Evolutionary conservation across 192 early-diverging fungal genomes (phyloP).

Genomic region (Helicostylum pulchrum): DNA sequence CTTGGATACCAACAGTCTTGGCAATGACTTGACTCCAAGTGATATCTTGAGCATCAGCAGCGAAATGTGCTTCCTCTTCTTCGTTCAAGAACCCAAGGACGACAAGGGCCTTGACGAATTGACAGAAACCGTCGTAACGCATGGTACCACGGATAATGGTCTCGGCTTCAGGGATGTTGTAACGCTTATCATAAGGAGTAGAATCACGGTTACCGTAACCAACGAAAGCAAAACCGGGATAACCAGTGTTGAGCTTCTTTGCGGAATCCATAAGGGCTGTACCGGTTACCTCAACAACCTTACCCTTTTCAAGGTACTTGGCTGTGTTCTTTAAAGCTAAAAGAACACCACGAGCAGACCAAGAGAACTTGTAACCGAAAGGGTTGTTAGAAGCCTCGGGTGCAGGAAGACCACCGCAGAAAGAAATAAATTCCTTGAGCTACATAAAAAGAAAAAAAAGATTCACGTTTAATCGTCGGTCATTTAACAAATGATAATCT

Average conservation of each 20-base stretch:
- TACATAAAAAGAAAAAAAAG: slow-evolving; percentile 16
- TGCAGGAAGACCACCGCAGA: slow-evolving; percentile 97
- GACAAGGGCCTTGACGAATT: slow-evolving; percentile 93
- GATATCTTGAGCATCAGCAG: slow-evolving; percentile 51
- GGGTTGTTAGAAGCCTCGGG: slow-evolving; percentile 97
- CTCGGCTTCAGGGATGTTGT: slow-evolving; percentile 90
- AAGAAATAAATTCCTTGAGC: slow-evolving; percentile 85
- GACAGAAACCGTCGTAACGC: slow-evolving; percentile 95
- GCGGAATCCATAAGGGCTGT: slow-evolving; percentile 88
- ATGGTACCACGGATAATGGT: slow-evolving; percentile 94
- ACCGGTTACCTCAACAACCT: slow-evolving; percentile 80
- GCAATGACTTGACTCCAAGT: slow-evolving; percentile 78
- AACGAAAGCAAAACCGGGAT: slow-evolving; percentile 93
- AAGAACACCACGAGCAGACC: slow-evolving; percentile 97
- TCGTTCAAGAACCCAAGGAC: slow-evolving; percentile 91
- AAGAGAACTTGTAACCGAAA: slow-evolving; percentile 99
- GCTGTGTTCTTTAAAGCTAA: slow-evolving; percentile 94
- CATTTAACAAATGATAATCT: background rate
- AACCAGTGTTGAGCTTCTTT: slow-evolving; percentile 84
- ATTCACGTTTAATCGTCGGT: background rate
- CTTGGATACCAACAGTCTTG: slow-evolving; percentile 45
- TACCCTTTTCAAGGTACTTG: slow-evolving; percentile 85
- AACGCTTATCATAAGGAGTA: slow-evolving; percentile 87
- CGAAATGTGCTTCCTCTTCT: slow-evolving; percentile 57
- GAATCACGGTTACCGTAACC: slow-evolving; percentile 99